Evolutionary conservation across 2,329 filamentous ascomycete genomes (phyloP).

Genomic region (Colletotrichum trifolii): DNA sequence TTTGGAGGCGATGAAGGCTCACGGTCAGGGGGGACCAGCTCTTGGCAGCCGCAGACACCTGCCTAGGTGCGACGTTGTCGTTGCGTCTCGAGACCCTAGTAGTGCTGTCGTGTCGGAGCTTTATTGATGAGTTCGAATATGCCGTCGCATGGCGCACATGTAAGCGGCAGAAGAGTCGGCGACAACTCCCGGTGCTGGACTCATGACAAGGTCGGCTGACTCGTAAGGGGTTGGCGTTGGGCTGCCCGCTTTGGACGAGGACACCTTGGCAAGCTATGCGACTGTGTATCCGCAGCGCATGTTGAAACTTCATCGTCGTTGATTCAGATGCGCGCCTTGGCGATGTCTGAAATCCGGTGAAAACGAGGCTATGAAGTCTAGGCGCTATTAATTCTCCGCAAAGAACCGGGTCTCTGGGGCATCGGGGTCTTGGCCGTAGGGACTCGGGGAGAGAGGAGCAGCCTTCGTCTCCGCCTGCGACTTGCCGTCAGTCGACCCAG

Average conservation of each 20-base stretch:
- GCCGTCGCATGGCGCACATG: too few species aligned
- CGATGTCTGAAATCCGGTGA: constrained; percentile 10
- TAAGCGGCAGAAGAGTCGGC: too few species aligned
- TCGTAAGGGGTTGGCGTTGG: constrained; percentile 18
- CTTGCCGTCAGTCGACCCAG: constrained; percentile 4
- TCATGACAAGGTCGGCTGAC: constrained; percentile 8
- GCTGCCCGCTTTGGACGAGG: constrained; percentile 11
- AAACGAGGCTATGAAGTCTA: not conserved
- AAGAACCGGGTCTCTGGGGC: constrained; percentile 5
- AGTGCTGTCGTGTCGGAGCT: too few species aligned
- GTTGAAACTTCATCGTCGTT: constrained; percentile 22
- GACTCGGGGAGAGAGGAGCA: not conserved
- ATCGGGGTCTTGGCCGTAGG: not conserved
- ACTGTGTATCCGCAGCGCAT: constrained; percentile 7
- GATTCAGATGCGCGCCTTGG: constrained; percentile 24
- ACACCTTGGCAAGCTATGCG: constrained; percentile 18
- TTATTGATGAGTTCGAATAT: too few species aligned
- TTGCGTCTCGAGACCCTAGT: too few species aligned
- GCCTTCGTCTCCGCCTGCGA: not conserved
- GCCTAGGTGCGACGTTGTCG: too few species aligned
- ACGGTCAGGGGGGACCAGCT: too few species aligned
- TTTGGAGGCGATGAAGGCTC: too few species aligned
- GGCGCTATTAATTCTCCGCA: constrained; percentile 5
- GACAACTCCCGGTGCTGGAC: not conserved
- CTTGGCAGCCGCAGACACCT: too few species aligned